Evolutionary conservation across 306 rosid genomes (phyloP).

Genomic region (Medicago lupulina): DNA sequence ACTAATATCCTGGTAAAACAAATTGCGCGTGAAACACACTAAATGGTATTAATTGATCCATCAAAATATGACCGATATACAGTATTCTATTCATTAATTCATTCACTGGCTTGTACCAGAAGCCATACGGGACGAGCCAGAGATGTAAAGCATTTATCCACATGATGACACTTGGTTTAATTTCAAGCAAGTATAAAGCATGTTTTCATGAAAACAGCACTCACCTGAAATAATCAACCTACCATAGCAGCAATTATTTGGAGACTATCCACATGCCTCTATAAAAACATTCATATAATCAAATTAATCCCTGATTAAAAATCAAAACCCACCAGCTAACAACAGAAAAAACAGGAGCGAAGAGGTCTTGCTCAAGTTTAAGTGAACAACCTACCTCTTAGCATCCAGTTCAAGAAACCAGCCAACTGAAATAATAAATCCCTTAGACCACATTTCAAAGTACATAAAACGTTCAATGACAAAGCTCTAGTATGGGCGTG

Average conservation of each 20-base stretch:
- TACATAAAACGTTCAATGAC: conserved; percentile 70
- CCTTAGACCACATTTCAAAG: conserved; percentile 81
- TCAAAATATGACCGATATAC: conserved; percentile 31
- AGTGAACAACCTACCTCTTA: conserved; percentile 98
- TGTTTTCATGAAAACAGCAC: conserved; percentile 66
- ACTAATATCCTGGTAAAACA: conserved; percentile 17
- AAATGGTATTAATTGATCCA: conserved; percentile 37
- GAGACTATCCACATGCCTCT: conserved; percentile 97
- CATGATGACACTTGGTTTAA: conserved; percentile 48
- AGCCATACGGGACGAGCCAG: conserved; percentile 45
- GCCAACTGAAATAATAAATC: conserved; percentile 77
- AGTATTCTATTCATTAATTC: conserved; percentile 39
- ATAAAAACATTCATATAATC: conserved; percentile 89
- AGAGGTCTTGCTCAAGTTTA: conserved; percentile 81
- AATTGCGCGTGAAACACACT: background rate
- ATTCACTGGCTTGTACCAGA: conserved; percentile 47
- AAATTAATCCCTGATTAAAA: conserved; percentile 75
- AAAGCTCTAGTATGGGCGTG: conserved; percentile 83
- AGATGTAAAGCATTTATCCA: conserved; percentile 56
- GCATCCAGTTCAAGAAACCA: conserved; percentile 83
- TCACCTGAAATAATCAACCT: conserved; percentile 99
- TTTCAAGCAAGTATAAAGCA: conserved; percentile 55
- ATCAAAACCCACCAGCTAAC: conserved; percentile 65
- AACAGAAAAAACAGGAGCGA: conserved; percentile 61
- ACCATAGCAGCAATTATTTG: conserved; percentile 98